Evolutionary conservation across 2,329 filamentous ascomycete genomes (phyloP), one percentile per base, ranked within the genome.

Genomic region (Lachnellula cervina): DNA sequence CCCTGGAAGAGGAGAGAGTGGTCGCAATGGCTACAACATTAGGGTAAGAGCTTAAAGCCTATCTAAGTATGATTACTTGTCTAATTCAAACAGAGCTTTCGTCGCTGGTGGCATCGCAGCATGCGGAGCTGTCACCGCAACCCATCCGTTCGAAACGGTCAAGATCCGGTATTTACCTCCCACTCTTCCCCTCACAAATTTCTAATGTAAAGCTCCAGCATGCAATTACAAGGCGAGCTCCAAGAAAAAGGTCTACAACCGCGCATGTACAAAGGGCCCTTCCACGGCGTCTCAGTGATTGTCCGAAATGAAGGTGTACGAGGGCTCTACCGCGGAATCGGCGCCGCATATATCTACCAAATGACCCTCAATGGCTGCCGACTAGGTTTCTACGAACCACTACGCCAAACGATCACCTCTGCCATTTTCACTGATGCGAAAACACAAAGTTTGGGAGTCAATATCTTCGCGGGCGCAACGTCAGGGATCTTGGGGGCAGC

Each of bases 71-170:
- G 9, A 13, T 19, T 57, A 57, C 57, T 64, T 21, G 21, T 64
- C 63, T 64, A 55, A 51, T 52, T 56, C 9, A 19, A 21, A 44
- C 45, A 70, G 92, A 64, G 90, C 91, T 59, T 99, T 99, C 78
- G 84, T 97, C 68, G 93, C 94, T 55, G 94, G 94, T 71, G 94
- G 94, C 71, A 89, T 99, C 70, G 94, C 94, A 70, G 94, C 94
- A 63, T 97, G 93, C 76, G 94, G 94, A 70, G 94, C 94, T 62
- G 94, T 99, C 56, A 97, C 93, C 42, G 92, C 95, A 63, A 97
- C 94, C 50, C 94, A 99, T 74, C 92, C 92, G 55, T 97, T 97
- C 76, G 94, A 99, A 76, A 97, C 93, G 13, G 91, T 99, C 72
- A 99, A 99, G 82, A 97, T 97, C 71, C 89, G 92, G 88, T 92